A percentile compares a stretch with the other conserved stretches of the same genome.
phyloP scores from a whole-genome alignment of 2,329 filamentous ascomycete species.

The Aureobasidium subglaciale region DNA sequence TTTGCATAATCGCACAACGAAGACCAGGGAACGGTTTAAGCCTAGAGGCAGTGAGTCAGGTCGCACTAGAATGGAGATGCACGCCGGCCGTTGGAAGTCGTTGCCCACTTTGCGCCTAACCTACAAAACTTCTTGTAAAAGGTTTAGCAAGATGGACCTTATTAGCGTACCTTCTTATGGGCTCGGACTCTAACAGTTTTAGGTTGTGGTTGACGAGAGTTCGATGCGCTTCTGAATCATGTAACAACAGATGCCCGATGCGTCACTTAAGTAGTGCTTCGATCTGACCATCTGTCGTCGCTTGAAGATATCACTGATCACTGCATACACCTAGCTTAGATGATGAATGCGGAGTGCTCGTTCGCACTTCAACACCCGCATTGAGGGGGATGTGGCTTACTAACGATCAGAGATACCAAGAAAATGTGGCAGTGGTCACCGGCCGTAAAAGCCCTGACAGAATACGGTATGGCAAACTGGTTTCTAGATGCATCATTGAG shows the following conservation, averaged over 20 bases:
- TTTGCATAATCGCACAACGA: neutral
- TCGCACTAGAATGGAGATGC: neutral
- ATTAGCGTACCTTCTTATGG: neutral
- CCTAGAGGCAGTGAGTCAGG: neutral
- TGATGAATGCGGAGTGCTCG: neutral
- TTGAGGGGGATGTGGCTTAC: too few relatives aligned
- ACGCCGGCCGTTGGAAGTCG: slow-evolving; percentile 1
- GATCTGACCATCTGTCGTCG: too few relatives aligned
- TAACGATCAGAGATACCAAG: too few relatives aligned
- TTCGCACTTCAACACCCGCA: too few relatives aligned
- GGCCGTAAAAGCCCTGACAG: neutral
- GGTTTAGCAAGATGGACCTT: neutral
- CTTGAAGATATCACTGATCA: too few relatives aligned
- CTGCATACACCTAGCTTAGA: neutral
- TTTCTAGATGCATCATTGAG: neutral
- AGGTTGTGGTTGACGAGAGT: neutral
- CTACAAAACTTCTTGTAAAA: neutral
- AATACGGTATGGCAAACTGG: neutral
- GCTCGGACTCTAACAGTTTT: neutral
- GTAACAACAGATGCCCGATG: neutral
- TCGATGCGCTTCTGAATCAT: neutral
- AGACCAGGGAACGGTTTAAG: neutral
- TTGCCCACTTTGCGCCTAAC: neutral
- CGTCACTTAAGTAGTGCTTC: too few relatives aligned
- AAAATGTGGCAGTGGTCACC: neutral